These are phyloP conservation scores for Lentinula edodes DNA, from an alignment of 768 basidiomycete species.

Conservation along the genomic window DNA sequence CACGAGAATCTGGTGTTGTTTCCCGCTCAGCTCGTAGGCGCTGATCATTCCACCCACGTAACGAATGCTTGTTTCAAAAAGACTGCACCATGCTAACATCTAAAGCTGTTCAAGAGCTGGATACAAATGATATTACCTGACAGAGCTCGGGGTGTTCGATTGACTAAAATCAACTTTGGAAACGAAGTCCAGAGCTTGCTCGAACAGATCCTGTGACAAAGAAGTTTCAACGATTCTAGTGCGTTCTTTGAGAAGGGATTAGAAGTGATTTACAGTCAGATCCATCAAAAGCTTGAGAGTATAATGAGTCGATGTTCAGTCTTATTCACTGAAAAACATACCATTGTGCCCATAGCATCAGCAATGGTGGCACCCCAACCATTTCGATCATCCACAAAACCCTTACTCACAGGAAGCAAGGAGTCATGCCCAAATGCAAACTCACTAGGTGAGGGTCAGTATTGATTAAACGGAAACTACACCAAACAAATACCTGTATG, in stretches of 20 bases:
- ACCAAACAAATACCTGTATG: constrained; percentile 31
- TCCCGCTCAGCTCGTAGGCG: constrained; percentile 45
- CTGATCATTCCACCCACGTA: constrained; percentile 42
- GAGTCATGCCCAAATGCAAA: constrained; percentile 49
- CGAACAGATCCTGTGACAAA: constrained; percentile 30
- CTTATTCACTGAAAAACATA: constrained; percentile 14
- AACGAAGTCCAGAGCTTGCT: constrained; percentile 35
- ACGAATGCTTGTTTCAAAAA: constrained; percentile 55
- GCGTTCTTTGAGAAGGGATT: background rate
- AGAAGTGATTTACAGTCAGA: constrained; percentile 16
- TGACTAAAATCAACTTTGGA: constrained; percentile 34
- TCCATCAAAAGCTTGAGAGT: constrained; percentile 38
- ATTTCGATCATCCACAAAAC: constrained; percentile 9
- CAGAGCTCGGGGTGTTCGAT: constrained; percentile 28
- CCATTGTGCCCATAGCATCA: constrained; percentile 43
- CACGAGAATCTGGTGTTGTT: constrained; percentile 31
- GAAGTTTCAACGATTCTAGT: background rate
- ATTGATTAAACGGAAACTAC: background rate
- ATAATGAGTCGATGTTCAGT: background rate
- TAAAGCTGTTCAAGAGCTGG: background rate
- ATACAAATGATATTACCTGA: constrained; percentile 26
- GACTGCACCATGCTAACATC: constrained; percentile 13
- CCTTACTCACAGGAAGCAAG: constrained; percentile 10
- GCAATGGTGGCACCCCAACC: constrained; percentile 22
- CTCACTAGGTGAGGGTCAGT: constrained; percentile 18